Base-by-base conservation (phyloP, 257 asterid species). In the Capsicum pubescens region DNA sequence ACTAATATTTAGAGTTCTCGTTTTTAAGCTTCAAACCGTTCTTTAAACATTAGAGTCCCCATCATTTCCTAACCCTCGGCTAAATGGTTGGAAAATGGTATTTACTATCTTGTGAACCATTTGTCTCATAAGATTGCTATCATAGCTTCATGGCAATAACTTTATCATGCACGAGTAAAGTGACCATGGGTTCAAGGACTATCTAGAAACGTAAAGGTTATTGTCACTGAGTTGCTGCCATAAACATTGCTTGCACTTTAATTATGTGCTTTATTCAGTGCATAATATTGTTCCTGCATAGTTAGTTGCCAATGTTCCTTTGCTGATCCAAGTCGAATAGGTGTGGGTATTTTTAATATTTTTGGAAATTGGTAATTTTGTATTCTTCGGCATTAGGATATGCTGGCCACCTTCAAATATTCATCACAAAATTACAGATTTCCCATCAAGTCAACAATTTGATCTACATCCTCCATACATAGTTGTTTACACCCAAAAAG, bases 231-330 rank as follows among this genome's bases (percentile, higher is more conserved):
- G 54, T 68, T 39, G 32, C 55, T 16, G 52, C 55, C 6, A 11
- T 9, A 0, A 55, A 69, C 74, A 66, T 15, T 14, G 21, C 54
- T 36, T 36, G 77, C 77, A 39, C 77, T 69, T 68, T 39, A 69
- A 69, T 8, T 39, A 42, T 42, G 55, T 17, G 9, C 78, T 69
- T 69, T 69, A 16, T 42, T 42, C 12, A 15, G 78, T 39, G 78
- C 55, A 42, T 69, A 69, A 42, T 69, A 69, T 36, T 42, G 32
- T 17, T 69, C 55, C 35, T 69, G 12, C 55, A 42, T 16, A 69
- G 78, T 69, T 69, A 42, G 78, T 69, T 69, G 55, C 15, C 77
- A 68, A 69, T 69, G 78, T 42, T 69, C 35, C 5, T 69, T 42
- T n/a, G 16, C 55, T 69, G 9, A 69, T 69, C 55, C 55, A 69